These are phyloP conservation scores for Rhynchosporium agropyri DNA, from an alignment of 2,329 filamentous ascomycete genomes.

Conservation along the genomic window DNA sequence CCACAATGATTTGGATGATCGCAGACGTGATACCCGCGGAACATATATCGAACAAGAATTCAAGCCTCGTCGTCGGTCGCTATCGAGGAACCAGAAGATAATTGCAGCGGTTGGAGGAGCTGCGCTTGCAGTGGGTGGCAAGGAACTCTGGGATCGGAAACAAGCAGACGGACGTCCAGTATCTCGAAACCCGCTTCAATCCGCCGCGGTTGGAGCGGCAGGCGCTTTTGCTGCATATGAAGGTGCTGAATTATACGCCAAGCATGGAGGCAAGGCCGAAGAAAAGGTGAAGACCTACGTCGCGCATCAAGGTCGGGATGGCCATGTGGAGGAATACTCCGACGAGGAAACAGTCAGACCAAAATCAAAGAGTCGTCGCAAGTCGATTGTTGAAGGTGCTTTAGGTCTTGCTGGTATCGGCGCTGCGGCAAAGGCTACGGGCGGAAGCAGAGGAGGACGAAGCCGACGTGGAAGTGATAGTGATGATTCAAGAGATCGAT, in stretches of 20 bases:
- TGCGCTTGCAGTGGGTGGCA: constrained; percentile 64
- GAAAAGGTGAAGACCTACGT: constrained; percentile 56
- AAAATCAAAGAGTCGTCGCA: constrained; percentile 58
- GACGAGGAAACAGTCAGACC: constrained; percentile 56
- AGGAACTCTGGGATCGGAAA: constrained; percentile 66
- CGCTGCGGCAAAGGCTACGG: constrained; percentile 62
- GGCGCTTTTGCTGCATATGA: constrained; percentile 66
- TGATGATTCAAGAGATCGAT: constrained; percentile 53
- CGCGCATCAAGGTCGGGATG: constrained; percentile 57
- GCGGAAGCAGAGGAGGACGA: constrained; percentile 49
- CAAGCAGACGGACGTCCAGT: constrained; percentile 53
- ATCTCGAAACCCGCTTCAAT: constrained; percentile 60
- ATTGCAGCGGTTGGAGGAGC: constrained; percentile 67
- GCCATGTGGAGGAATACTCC: constrained; percentile 55
- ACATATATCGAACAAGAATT: constrained; percentile 61
- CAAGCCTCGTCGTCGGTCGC: constrained; percentile 50
- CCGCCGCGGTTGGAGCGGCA: constrained; percentile 64
- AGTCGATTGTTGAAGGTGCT: constrained; percentile 65
- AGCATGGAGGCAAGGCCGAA: constrained; percentile 45
- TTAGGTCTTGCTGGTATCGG: constrained; percentile 64
- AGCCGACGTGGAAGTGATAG: constrained; percentile 46
- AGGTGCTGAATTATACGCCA: constrained; percentile 65
- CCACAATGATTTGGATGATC: constrained; percentile 49
- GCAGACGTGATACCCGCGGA: constrained; percentile 52
- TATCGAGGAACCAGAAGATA: constrained; percentile 67